Conservation (phyloP, 1,284 basidiomycete genomes). For the Apiotrichum veenhuisii region DNA sequence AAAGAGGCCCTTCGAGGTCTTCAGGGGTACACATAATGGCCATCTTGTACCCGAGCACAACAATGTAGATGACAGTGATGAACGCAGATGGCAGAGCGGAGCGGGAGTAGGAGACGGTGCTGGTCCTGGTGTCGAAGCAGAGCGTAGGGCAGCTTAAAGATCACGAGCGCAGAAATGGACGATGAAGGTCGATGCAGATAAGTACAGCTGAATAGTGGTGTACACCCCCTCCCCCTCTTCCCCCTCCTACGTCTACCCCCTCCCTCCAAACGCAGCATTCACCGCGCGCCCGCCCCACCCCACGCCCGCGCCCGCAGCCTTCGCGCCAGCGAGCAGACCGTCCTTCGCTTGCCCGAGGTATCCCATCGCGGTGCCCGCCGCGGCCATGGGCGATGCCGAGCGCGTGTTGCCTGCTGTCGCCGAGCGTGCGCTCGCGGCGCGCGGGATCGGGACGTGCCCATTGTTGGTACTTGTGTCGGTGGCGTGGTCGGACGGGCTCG, state of each 20-base stretch:
- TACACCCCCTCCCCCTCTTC: not conserved
- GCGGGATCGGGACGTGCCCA: not conserved
- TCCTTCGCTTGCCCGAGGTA: constrained; percentile 48
- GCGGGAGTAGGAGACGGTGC: too few relatives aligned
- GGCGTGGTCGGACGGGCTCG: constrained; percentile 18
- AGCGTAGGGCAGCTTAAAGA: too few relatives aligned
- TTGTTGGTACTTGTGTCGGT: constrained; percentile 1
- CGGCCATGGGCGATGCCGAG: constrained; percentile 2
- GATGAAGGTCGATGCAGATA: not conserved
- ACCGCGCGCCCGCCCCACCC: constrained; percentile 28
- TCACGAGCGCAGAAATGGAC: too few relatives aligned
- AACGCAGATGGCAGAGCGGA: too few relatives aligned
- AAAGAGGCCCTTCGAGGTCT: too few relatives aligned
- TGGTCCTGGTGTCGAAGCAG: too few relatives aligned
- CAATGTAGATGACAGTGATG: too few relatives aligned
- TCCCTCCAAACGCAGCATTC: constrained; percentile 13
- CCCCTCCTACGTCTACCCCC: not conserved
- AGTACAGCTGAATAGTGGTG: not conserved
- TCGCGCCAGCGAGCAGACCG: constrained; percentile 37
- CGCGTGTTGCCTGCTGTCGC: not conserved
- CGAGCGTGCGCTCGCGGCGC: not conserved
- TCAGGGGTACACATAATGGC: too few relatives aligned
- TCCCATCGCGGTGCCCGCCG: constrained; percentile 24
- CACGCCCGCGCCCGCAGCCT: constrained; percentile 20
- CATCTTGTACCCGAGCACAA: too few relatives aligned